These are phyloP conservation scores for Phytophthora aleatoria DNA, from an alignment of 352 stramenopile species.

Conservation along the genomic window DNA sequence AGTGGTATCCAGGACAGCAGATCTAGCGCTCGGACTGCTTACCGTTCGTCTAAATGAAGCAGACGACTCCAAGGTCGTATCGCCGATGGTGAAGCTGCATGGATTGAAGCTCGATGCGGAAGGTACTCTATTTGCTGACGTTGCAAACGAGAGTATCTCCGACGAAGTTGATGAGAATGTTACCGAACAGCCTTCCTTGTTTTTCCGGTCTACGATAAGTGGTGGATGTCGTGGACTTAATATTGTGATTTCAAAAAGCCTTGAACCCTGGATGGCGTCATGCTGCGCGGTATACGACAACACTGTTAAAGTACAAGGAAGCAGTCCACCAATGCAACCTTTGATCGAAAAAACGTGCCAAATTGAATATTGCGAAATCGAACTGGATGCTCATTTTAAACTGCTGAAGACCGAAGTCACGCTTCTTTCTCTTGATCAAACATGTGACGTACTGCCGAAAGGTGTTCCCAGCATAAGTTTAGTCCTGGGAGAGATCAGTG, in stretches of 20 bases:
- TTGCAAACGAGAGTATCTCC: background rate
- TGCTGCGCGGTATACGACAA: conserved; percentile 15
- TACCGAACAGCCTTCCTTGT: conserved; percentile 8
- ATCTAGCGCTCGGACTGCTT: conserved; percentile 14
- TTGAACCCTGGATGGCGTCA: conserved; percentile 36
- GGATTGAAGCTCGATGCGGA: conserved; percentile 27
- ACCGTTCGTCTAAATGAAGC: conserved; percentile 9
- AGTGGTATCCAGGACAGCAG: conserved; percentile 15
- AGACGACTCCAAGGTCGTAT: background rate
- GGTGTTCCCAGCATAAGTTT: conserved; percentile 55
- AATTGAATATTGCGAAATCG: conserved; percentile 25
- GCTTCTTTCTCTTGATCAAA: conserved; percentile 36
- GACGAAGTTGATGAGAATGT: conserved; percentile 12
- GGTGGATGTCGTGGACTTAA: conserved; percentile 27
- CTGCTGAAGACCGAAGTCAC: conserved; percentile 49
- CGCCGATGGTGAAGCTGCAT: conserved; percentile 23
- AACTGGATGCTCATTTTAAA: conserved; percentile 72
- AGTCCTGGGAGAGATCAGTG: conserved; percentile 56
- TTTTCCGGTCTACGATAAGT: conserved; percentile 18
- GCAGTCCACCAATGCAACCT: background rate
- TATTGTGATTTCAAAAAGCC: conserved; percentile 25
- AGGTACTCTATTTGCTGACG: conserved; percentile 7
- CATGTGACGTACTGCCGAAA: conserved; percentile 50
- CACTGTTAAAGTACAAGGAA: conserved; percentile 5
- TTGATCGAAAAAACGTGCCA: background rate